Conservation (phyloP, 345 rosid genomes). For the Citrus trifoliata region DNA sequence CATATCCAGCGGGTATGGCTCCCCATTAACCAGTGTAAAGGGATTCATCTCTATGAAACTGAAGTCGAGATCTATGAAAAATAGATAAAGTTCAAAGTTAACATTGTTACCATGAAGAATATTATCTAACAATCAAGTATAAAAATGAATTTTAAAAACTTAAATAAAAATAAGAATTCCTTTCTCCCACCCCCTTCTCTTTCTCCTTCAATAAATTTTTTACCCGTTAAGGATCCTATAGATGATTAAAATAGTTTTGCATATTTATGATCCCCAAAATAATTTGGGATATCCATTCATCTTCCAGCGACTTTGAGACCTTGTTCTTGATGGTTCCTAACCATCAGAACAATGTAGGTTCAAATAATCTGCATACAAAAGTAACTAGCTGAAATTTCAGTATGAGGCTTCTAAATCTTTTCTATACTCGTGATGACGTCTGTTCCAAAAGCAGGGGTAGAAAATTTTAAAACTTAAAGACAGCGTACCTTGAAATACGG, state of each 20-base stretch:
- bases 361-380: background rate
- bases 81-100: background rate
- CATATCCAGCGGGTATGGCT: slow-evolving; percentile 96
- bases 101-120: background rate
- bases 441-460: background rate
- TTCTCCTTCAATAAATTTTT: background rate
- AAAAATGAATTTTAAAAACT: background rate
- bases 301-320: background rate
- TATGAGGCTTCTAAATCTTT: background rate
- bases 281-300: background rate
- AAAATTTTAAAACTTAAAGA: slow-evolving; percentile 1
- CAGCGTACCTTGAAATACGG: slow-evolving; percentile 82
- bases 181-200: background rate
- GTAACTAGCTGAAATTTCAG: background rate
- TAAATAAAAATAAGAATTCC: background rate
- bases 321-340: background rate
- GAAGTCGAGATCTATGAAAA: slow-evolving; percentile 75
- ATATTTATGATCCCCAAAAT: background rate
- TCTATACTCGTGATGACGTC: background rate
- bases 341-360: background rate
- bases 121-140: background rate
- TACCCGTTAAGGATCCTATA: background rate
- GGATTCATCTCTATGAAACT: slow-evolving; percentile 96
- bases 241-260: background rate
- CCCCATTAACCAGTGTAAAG: slow-evolving; percentile 77